Base-by-base conservation (phyloP, 2,329 filamentous ascomycete species). In the Bipolaris bicolor region DNA sequence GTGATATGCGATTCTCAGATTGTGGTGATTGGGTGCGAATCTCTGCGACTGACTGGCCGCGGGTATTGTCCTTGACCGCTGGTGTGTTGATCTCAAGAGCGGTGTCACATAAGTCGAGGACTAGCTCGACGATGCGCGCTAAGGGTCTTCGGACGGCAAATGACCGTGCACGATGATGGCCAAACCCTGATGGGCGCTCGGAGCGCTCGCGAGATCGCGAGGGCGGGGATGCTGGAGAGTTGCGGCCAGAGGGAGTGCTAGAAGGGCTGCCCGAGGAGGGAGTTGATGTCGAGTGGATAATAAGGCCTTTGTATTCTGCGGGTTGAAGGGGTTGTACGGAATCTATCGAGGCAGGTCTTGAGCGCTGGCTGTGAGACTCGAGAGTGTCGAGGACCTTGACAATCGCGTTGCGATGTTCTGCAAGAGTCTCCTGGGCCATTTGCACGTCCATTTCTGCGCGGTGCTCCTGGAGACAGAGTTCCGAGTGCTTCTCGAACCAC, bases 401-500 rank as follows among this genome's bases (percentile, higher is more conserved):
- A 68, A 99, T 97, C 37, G 90, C 86, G 76, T 97, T 93, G 5
- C 95, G 89, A 77, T 99, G 95, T 71, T 99, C 95, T 6, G 89
- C 90, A 47, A 99, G 81, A 61, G 87, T 92, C 72, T 99, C 95
- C 71, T 99, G 95, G 5, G 93, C 88, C 82, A 98, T 89, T 74
- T 99, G 94, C 3, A 99, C 92, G 68, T 98, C 94, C 91, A 97
- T 96, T 75, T 99, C 95, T 0, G 95, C 94, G 49, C 90, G 89
- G 73, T 99, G 95, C 74, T 99, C 95, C 74, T 98, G 93, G 53
- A 97, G 82, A 72, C 95, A 99, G 18, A 98, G 81, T 69, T 99
- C 96, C 1, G 94, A 97, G 75, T 99, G 95, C 77, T 98, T 99
- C 78, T 99, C 95, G 68, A 99, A 99, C 96, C 95, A 99, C 95